Base-by-base conservation (phyloP, 257 asterid species). In the Solanum paucissectum region DNA sequence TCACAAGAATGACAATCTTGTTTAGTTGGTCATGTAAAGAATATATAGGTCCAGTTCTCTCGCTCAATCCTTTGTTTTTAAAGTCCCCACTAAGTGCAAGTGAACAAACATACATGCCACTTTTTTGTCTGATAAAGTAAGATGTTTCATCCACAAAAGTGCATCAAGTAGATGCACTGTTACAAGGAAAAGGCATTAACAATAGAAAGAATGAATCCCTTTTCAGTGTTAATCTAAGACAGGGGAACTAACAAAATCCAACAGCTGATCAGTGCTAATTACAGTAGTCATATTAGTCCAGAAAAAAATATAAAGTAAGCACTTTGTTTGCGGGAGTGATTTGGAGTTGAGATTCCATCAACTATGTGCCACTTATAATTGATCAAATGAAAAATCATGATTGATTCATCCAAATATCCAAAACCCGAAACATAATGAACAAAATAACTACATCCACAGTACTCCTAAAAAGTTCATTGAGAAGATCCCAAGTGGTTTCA, bases 401-500 rank as follows among this genome's bases (percentile, higher is more conserved):
- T 36, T 42, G 84, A 42, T 25, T 20, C 83, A 38, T 38, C 18
- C 58, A 75, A 75, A 12, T 37, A 75, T 38, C 83, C 83, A 75
- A 38, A 23, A 75, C 83, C 14, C 23, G 2, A 38, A 75, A 75
- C 58, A 75, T 23, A 75, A 75, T 25, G 55, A 76, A 76, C 58
- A 49, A 49, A 49, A 49, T 49, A 49, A 49, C 21, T 49, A 49
- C 58, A 49, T 49, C 58, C 58, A 13, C 8, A 49, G 3, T 49
- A 49, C 58, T 49, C 58, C 58, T 49, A 13, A 14, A 75, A 38
- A 87, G 83, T 89, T 83, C 85, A 58, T 87, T 85, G 36, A 83
- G 87, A 72, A 89, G 52, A 68, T 89, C 83, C 36, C 84, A 87
- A 83, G 91, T 93, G 85, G 90, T 73, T 89, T 76, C 88, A 66